Percentiles rank a stretch among this genome's conserved stretches.
Conservation (phyloP, 2,329 filamentous ascomycete species). For the Sporothrix brasiliensis region DNA sequence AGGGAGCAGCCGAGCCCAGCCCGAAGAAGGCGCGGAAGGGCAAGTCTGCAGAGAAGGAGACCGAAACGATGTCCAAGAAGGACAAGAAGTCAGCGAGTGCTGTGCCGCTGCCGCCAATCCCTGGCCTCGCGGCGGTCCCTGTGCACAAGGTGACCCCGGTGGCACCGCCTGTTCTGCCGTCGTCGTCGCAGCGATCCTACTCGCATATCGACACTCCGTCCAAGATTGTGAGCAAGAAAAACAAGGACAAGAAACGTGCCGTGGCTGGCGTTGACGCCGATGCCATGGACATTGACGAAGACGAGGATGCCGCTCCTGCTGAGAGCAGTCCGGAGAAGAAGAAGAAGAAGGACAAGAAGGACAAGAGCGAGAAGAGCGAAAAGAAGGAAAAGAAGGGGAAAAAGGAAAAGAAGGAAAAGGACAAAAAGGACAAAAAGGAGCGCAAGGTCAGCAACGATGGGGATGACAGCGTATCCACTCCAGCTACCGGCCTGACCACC, state of each 20-base stretch:
- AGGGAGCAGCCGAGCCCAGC: neutral
- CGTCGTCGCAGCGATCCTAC: constrained; percentile 29
- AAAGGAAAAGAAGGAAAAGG: constrained; percentile 23
- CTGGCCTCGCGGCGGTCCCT: neutral
- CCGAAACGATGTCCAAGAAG: constrained; percentile 8
- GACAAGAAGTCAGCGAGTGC: constrained; percentile 28
- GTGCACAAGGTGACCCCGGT: constrained; percentile 38
- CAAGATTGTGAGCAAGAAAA: constrained; percentile 29
- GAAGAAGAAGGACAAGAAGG: constrained; percentile 23
- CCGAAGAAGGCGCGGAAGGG: constrained; percentile 33
- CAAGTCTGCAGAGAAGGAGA: constrained; percentile 33
- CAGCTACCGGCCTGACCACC: neutral
- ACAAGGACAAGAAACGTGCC: constrained; percentile 30
- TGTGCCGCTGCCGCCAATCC: constrained; percentile 23
- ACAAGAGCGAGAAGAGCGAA: constrained; percentile 26
- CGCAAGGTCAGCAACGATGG: constrained; percentile 15
- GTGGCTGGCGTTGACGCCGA: neutral
- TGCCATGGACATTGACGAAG: constrained; percentile 3
- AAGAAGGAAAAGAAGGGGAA: constrained; percentile 28
- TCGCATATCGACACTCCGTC: constrained; percentile 34
- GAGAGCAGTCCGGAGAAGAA: constrained; percentile 24
- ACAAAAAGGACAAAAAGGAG: constrained; percentile 34
- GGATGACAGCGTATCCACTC: neutral
- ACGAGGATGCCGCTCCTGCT: neutral
- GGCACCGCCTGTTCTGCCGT: constrained; percentile 35